Conservation (phyloP, 1,284 basidiomycete species). For the Tilletia indica region DNA sequence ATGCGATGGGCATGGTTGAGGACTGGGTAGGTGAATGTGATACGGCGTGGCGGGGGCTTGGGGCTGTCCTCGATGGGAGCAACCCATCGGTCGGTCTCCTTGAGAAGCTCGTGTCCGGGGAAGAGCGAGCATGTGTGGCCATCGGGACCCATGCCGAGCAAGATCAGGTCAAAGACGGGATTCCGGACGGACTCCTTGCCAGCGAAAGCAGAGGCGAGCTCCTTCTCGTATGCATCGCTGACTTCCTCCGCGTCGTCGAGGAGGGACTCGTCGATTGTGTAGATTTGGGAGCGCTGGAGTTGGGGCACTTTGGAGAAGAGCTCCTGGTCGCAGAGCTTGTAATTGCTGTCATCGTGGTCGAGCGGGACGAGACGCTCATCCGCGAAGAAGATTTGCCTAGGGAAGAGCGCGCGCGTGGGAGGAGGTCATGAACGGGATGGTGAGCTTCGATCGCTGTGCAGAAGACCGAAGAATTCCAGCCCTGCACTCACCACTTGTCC, state of each 20-base stretch:
- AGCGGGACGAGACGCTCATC: slow-evolving; percentile 95
- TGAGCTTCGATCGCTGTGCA: background rate
- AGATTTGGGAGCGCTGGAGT: slow-evolving; percentile 70
- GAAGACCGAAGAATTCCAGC: no score
- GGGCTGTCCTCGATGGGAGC: slow-evolving; percentile 88
- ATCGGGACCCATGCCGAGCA: slow-evolving; percentile 62
- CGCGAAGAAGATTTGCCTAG: slow-evolving; percentile 94
- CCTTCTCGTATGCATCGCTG: slow-evolving; percentile 86
- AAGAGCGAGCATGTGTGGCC: slow-evolving; percentile 96
- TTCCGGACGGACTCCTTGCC: slow-evolving; percentile 53
- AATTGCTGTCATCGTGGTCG: slow-evolving; percentile 88
- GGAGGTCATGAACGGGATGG: background rate
- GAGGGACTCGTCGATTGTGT: slow-evolving; percentile 73
- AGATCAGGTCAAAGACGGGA: slow-evolving; percentile 55
- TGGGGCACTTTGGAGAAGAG: slow-evolving; percentile 78
- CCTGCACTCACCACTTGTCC: slow-evolving; percentile 79
- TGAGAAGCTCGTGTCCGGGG: slow-evolving; percentile 80
- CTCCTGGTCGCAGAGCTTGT: slow-evolving; percentile 70
- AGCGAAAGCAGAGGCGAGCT: slow-evolving; percentile 77
- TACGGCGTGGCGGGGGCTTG: slow-evolving; percentile 84
- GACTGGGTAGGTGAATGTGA: slow-evolving; percentile 60
- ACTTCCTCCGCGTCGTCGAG: slow-evolving; percentile 74
- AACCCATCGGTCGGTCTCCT: slow-evolving; percentile 87
- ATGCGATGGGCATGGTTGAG: slow-evolving; percentile 66
- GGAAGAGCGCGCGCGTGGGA: background rate